Evolutionary conservation across 2,329 filamentous ascomycete genomes (phyloP), one percentile per base, ranked within the genome.

Genomic region (Aspergillus novofumigatus): DNA sequence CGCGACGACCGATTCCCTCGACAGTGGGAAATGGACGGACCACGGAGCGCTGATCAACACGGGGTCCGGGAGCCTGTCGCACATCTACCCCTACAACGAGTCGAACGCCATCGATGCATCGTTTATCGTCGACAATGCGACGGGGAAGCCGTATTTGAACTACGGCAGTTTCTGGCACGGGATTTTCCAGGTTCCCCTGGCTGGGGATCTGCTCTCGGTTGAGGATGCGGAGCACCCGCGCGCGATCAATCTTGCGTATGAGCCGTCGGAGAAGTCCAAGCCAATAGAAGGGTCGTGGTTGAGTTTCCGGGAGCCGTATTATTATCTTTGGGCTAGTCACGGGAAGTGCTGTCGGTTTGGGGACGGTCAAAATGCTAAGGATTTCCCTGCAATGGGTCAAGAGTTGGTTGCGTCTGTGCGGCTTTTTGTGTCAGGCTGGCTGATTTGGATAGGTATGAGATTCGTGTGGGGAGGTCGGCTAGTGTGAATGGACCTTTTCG

Each of bases 291-390:
- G 73, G 0, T 65, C 67, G 0, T 76, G 69, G 55, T 70, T 76
- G 64, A 74, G 64, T 49, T 76, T 67, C 26, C 63, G 59, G 4
- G 62, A 64, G 3, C 69, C 68, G 1, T 76, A 69, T 48, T 76
- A 76, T 60, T 76, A 76, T 58, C 41, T 66, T 21, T 76, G 73
- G 73, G 74, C 72, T 50, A 76, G 73, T 51, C 67, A 69, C 55
- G 74, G 74, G 11, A 63, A 69, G n/a, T 76, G 74, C 53, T 75
- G 74, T 54, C 57, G 60, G 1, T 71, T 75, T 41, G n/a, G 62
- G 1, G 25, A 59, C 5, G 58, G 58, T 0, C 44, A 47, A 23
- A 9, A 47, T 5, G 44, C 5, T 10, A 47, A 47, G 44, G 44
- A 26, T 47, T 67, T 73, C 14, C 72, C 72, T 0, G 25, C 28